These are phyloP conservation scores for Boechera stricta DNA, from an alignment of 345 rosid species.

Conservation along the genomic window DNA sequence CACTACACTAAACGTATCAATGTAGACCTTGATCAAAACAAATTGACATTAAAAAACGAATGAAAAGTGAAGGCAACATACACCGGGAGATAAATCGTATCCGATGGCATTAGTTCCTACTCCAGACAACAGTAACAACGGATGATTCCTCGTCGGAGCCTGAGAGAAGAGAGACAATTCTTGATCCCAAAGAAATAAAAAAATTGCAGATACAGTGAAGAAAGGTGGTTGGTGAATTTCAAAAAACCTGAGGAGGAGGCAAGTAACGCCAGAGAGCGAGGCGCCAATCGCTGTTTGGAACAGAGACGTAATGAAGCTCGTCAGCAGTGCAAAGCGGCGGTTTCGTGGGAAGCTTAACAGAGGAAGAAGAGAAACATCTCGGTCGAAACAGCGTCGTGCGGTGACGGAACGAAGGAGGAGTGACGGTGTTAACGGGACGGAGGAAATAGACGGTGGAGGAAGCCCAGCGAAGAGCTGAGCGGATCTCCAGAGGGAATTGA, in stretches of 20 bases:
- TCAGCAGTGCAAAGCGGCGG: conserved; percentile 91
- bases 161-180: conserved; percentile 27
- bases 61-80: conserved; percentile 36
- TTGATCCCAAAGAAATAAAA: not conserved
- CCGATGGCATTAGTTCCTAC: conserved; percentile 97
- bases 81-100: conserved; percentile 89
- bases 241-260: conserved; percentile 53
- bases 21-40: not conserved
- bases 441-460: conserved; percentile 46
- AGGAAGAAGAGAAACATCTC: conserved; percentile 46
- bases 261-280: conserved; percentile 96
- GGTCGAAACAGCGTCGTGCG: conserved; percentile 31
- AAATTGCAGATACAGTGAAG: conserved; percentile 19
- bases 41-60: conserved; percentile 4
- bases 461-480: conserved; percentile 56
- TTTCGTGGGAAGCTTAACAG: conserved; percentile 51
- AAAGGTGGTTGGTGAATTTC: conserved; percentile 9
- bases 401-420: conserved; percentile 30
- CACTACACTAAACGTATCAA: not conserved
- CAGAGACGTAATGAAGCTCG: conserved; percentile 87
- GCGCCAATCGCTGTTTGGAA: conserved; percentile 74
- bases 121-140: conserved; percentile 86
- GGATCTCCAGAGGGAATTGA: conserved; percentile 56
- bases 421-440: conserved; percentile 24
- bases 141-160: conserved; percentile 86